Evolutionary conservation across 371 early-diverging fungal species (phyloP).

Genomic region (Mortierella sp.): DNA sequence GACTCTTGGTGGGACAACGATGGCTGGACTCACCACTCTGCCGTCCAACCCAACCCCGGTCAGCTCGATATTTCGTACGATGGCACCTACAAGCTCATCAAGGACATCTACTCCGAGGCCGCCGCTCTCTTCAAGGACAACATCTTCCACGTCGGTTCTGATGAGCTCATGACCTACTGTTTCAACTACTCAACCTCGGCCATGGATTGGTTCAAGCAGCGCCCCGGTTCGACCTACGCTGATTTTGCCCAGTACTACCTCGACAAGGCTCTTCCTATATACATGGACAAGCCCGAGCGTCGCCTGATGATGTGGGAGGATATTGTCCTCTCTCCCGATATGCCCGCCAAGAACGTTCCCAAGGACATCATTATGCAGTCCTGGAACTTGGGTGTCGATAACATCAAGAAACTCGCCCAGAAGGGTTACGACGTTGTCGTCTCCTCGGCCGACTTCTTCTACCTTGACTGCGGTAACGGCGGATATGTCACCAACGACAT

Average conservation of each 20-base stretch:
- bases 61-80: slow-evolving; percentile 78
- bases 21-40: slow-evolving; percentile 63
- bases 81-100: slow-evolving; percentile 69
- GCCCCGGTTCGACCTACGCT: slow-evolving; percentile 38
- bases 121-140: slow-evolving; percentile 74
- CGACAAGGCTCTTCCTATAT: slow-evolving; percentile 57
- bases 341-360: slow-evolving; percentile 57
- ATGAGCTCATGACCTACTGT: slow-evolving; percentile 82
- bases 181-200: slow-evolving; percentile 62
- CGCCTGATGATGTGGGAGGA: slow-evolving; percentile 59
- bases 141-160: slow-evolving; percentile 81
- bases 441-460: slow-evolving; percentile 73
- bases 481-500: slow-evolving; percentile 59
- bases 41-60: slow-evolving; percentile 80
- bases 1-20: slow-evolving; percentile 62
- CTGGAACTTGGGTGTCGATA: slow-evolving; percentile 66
- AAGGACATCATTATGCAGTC: slow-evolving; percentile 70
- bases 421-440: slow-evolving; percentile 71
- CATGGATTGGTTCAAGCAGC: slow-evolving; percentile 55
- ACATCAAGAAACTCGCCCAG: slow-evolving; percentile 64
- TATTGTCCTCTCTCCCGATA: slow-evolving; percentile 34
- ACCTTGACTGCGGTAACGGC: slow-evolving; percentile 81
- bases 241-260: slow-evolving; percentile 54
- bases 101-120: slow-evolving; percentile 75
- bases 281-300: slow-evolving; percentile 58